A percentile compares a stretch with the other conserved stretches of the same genome.
These are phyloP conservation scores for Dendrobium huoshanense DNA, from an alignment of 106 monocot genomes.

Conservation along the genomic window DNA sequence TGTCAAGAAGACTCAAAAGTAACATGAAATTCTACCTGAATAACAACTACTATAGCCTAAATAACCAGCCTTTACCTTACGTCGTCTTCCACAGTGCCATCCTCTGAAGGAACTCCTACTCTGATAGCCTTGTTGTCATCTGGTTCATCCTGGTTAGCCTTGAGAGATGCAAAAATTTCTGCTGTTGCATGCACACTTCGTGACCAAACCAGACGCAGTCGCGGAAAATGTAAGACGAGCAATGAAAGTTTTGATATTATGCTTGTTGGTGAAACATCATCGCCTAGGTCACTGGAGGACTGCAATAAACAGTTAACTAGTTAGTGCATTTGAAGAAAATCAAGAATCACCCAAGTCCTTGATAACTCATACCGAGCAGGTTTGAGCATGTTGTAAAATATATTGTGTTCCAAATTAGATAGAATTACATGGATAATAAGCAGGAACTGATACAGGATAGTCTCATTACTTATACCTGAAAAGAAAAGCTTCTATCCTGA, in stretches of 20 bases:
- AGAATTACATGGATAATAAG: background rate
- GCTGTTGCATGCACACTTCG: conserved; percentile 92
- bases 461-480: conserved; percentile 51
- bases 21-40: background rate
- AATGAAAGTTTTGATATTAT: conserved; percentile 93
- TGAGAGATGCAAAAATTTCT: conserved; percentile 90
- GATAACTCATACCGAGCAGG: background rate
- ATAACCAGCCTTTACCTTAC: conserved; percentile 43
- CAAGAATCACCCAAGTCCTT: background rate
- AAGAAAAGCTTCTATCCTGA: conserved; percentile 97
- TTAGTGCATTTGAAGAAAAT: conserved; percentile 4
- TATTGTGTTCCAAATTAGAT: background rate
- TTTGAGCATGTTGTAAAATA: background rate
- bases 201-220: conserved; percentile 91
- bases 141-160: conserved; percentile 96
- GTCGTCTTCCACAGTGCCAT: conserved; percentile 84
- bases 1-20: background rate
- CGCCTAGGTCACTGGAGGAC: conserved; percentile 86
- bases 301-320: conserved; percentile 20
- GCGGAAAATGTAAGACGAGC: conserved; percentile 91
- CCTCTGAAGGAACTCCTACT: conserved; percentile 92
- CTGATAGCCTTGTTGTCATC: conserved; percentile 78
- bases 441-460: background rate
- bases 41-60: background rate
- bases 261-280: conserved; percentile 75